Evolutionary conservation across 129 eudicot species (phyloP).

Genomic region (Gnaphalium uliginosum): DNA sequence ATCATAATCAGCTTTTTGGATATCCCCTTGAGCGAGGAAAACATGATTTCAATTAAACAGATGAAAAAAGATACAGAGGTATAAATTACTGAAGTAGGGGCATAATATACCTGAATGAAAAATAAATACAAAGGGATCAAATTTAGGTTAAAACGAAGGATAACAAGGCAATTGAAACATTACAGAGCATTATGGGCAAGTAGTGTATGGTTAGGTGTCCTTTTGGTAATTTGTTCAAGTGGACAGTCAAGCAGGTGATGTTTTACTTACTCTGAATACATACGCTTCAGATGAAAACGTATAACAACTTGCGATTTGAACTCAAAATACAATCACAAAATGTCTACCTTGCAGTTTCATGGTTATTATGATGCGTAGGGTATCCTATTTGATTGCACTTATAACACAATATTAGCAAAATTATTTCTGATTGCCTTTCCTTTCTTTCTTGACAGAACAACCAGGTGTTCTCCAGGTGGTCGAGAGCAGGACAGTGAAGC

Average conservation of each 20-base stretch:
- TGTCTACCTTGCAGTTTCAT: background rate
- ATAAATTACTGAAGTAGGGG: background rate
- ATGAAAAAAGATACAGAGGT: background rate
- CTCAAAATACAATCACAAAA: too few relatives aligned
- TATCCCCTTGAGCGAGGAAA: background rate
- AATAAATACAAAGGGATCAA: background rate
- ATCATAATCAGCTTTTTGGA: background rate
- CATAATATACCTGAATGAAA: background rate
- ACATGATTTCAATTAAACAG: background rate
- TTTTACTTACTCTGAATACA: too few relatives aligned
- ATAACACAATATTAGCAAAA: background rate
- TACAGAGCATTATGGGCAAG: too few relatives aligned
- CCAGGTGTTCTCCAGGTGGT: conserved; percentile 42
- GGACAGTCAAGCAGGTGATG: too few relatives aligned
- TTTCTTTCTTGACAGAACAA: conserved; percentile 24
- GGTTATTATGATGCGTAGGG: background rate
- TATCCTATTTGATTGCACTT: background rate
- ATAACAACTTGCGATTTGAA: too few relatives aligned
- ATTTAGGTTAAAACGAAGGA: background rate
- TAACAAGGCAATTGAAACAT: background rate
- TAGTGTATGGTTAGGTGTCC: too few relatives aligned
- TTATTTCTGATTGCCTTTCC: background rate
- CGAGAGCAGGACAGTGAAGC: conserved; percentile 28
- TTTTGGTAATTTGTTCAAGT: too few relatives aligned
- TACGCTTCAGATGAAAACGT: too few relatives aligned